phyloP scores from a whole-genome alignment of 768 basidiomycete species.

The Tricholoma terreum region DNA sequence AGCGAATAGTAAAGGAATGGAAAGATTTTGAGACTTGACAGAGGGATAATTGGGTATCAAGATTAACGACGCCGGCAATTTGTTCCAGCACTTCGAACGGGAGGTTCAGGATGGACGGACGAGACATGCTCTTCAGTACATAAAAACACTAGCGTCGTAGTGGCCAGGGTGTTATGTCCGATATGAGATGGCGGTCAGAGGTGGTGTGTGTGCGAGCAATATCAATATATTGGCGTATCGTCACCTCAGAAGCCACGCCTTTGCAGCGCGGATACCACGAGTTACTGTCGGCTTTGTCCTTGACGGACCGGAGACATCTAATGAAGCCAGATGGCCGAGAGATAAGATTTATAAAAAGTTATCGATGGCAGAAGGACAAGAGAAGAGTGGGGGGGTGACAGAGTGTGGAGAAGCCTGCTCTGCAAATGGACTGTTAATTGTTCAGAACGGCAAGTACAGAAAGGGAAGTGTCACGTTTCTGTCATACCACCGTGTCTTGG shows the following conservation, averaged over 20 bases:
- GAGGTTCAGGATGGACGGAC: constrained; percentile 19
- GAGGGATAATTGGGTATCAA: constrained; percentile 28
- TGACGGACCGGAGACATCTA: constrained; percentile 1
- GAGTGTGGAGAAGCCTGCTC: constrained; percentile 1
- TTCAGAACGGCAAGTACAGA: not conserved
- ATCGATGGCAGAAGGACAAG: not conserved
- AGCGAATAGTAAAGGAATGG: constrained; percentile 28
- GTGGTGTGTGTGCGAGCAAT: not conserved
- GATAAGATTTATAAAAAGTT: constrained; percentile 2
- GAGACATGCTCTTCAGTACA: constrained; percentile 9
- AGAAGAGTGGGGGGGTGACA: not conserved
- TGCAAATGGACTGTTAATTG: constrained; percentile 1
- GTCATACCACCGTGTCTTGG: constrained; percentile 10
- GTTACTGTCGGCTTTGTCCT: constrained; percentile 10
- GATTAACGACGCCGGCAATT: constrained; percentile 28
- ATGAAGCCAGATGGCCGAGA: constrained; percentile 4
- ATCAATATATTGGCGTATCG: not conserved
- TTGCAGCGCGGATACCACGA: constrained; percentile 18
- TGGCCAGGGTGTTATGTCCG: not conserved
- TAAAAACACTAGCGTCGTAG: not conserved
- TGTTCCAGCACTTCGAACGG: constrained; percentile 35
- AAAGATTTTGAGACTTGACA: constrained; percentile 32
- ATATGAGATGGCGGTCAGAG: not conserved
- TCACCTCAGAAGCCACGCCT: constrained; percentile 4
- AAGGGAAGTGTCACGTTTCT: constrained; percentile 2